Evolutionary conservation across 2,329 filamentous ascomycete genomes (phyloP).

Genomic region (Arachnopeziza araneosa): DNA sequence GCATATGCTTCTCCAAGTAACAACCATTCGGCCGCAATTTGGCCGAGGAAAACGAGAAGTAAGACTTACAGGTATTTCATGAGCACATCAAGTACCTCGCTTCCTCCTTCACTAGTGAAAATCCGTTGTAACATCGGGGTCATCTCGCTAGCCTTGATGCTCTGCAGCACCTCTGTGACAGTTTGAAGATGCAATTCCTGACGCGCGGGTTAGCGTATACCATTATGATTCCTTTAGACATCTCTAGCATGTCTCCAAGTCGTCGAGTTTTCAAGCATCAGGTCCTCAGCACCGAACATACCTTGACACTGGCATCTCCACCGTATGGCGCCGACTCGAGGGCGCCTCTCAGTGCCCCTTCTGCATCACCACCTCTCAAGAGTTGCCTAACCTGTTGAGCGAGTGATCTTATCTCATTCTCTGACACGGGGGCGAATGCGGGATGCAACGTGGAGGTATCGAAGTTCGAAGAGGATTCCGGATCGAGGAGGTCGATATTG

Average conservation of each 20-base stretch:
- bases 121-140: constrained; percentile 78
- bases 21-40: not conserved
- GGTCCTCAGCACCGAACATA: constrained; percentile 29
- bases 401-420: constrained; percentile 72
- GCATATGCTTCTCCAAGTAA: not conserved
- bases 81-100: constrained; percentile 81
- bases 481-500: constrained; percentile 87
- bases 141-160: constrained; percentile 95
- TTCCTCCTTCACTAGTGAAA: constrained; percentile 71
- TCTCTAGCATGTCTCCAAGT: not conserved
- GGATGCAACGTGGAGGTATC: constrained; percentile 79
- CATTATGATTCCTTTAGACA: constrained; percentile 34
- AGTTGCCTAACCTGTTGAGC: constrained; percentile 81
- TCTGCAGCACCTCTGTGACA: constrained; percentile 88
- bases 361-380: constrained; percentile 76
- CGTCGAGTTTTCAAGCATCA: not conserved
- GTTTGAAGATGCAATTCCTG: constrained; percentile 75
- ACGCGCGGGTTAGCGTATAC: not conserved
- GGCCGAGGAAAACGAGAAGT: not conserved
- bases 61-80: constrained; percentile 90
- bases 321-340: constrained; percentile 80
- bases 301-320: constrained; percentile 51
- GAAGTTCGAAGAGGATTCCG: constrained; percentile 88
- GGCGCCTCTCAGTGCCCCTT: constrained; percentile 78
- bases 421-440: constrained; percentile 65